A percentile compares a stretch with the other conserved stretches of the same genome.
Evolutionary conservation across 257 asterid genomes (phyloP).

Genomic region (Solanum ossicruentum): DNA sequence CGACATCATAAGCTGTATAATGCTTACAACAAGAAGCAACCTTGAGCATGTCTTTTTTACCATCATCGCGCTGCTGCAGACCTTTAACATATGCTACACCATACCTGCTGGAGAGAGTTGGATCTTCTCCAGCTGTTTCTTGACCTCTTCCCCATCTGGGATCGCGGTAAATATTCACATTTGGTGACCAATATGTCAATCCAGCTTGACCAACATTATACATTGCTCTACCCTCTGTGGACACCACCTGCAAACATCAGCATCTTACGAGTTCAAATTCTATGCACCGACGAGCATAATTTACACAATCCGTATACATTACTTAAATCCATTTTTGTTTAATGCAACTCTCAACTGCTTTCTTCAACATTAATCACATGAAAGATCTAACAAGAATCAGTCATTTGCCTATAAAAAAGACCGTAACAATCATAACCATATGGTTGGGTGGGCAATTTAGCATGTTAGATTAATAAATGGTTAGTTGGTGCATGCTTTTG

Average conservation of each 20-base stretch:
- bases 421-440: background rate
- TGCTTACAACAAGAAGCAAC: constrained; percentile 70
- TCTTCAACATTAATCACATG: background rate
- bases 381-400: background rate
- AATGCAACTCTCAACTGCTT: background rate
- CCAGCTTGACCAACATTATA: constrained; percentile 86
- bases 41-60: constrained; percentile 48
- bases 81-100: constrained; percentile 57
- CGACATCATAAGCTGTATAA: constrained; percentile 56
- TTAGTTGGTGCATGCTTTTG: background rate
- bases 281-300: background rate
- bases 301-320: background rate
- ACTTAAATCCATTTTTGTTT: background rate
- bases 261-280: background rate
- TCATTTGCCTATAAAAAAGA: background rate
- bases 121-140: constrained; percentile 98
- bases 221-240: constrained; percentile 97
- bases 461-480: background rate
- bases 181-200: constrained; percentile 91
- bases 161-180: constrained; percentile 78
- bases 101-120: constrained; percentile 43
- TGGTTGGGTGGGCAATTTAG: background rate
- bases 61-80: constrained; percentile 61
- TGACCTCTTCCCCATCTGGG: constrained; percentile 99
- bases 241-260: constrained; percentile 48